A percentile compares a stretch with the other conserved stretches of the same genome.
Evolutionary conservation across 2,329 filamentous ascomycete genomes (phyloP).

Genomic region (Stachybotrys chartarum): DNA sequence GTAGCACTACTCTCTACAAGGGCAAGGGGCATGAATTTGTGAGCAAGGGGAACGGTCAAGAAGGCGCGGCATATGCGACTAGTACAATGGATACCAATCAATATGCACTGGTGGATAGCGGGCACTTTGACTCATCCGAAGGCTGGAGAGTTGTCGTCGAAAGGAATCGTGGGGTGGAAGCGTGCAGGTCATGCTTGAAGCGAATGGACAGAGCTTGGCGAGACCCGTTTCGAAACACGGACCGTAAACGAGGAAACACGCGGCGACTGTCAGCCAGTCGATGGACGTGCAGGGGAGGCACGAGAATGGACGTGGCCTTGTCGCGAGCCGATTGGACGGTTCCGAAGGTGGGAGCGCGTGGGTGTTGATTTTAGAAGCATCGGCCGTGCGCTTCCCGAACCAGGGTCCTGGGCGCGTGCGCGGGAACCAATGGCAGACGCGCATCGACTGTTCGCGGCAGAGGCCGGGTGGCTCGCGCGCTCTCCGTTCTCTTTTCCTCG

Average conservation of each 20-base stretch:
- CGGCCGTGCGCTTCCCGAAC: neutral
- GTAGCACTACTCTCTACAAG: too few species aligned
- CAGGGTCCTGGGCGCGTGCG: conserved; percentile 3
- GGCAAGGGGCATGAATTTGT: too few species aligned
- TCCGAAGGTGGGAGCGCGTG: neutral
- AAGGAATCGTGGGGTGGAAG: too few species aligned
- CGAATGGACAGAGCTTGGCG: neutral
- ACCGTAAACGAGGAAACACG: conserved; percentile 4
- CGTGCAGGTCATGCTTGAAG: neutral
- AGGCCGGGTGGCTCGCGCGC: neutral
- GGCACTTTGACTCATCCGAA: too few species aligned
- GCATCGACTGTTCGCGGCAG: neutral
- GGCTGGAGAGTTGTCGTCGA: too few species aligned
- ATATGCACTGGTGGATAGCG: too few species aligned
- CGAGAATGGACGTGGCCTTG: neutral
- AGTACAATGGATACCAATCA: too few species aligned
- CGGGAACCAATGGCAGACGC: conserved; percentile 7
- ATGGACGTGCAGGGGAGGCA: neutral
- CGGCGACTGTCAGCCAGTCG: conserved; percentile 6
- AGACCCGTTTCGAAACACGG: neutral
- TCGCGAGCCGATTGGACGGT: neutral
- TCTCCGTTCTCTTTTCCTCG: neutral
- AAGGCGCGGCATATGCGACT: too few species aligned
- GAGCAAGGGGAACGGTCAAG: too few species aligned
- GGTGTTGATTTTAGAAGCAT: neutral